phyloP scores from a whole-genome alignment of 768 basidiomycete genomes.

The Gautieria morchelliformis region DNA sequence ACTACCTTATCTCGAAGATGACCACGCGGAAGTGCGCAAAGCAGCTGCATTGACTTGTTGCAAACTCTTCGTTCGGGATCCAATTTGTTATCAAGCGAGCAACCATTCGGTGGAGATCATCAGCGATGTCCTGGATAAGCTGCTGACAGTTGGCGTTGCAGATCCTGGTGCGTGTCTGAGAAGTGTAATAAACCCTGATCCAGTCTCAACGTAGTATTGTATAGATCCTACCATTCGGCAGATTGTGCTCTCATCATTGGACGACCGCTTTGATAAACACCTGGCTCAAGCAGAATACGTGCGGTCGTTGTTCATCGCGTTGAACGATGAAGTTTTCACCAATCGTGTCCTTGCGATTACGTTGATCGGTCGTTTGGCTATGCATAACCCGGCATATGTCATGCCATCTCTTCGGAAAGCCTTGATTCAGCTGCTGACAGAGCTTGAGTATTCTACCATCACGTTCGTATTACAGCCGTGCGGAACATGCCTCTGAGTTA shows the following conservation, averaged over 20 bases:
- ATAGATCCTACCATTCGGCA: conserved; percentile 74
- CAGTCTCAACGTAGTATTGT: conserved; percentile 6
- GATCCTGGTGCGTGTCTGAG: conserved; percentile 63
- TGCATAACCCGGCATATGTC: conserved; percentile 96
- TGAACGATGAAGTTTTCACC: conserved; percentile 94
- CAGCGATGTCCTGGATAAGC: conserved; percentile 94
- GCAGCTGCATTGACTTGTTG: conserved; percentile 92
- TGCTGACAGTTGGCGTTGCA: conserved; percentile 89
- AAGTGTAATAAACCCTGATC: neutral
- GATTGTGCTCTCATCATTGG: conserved; percentile 76
- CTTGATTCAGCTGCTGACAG: conserved; percentile 90
- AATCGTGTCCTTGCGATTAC: conserved; percentile 86
- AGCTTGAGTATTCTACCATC: conserved; percentile 91
- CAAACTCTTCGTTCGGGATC: conserved; percentile 84
- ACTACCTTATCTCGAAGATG: conserved; percentile 89
- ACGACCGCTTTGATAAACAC: conserved; percentile 93
- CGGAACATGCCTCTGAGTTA: no score
- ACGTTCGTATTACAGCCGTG: conserved; percentile 40
- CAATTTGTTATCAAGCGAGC: conserved; percentile 92
- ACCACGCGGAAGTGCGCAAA: conserved; percentile 75
- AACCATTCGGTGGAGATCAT: conserved; percentile 95
- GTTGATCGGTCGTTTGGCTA: conserved; percentile 87
- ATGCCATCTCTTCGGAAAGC: conserved; percentile 96
- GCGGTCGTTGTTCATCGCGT: conserved; percentile 90
- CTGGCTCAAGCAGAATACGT: conserved; percentile 97